Conservation (phyloP, 306 rosid genomes). For the Begonia masoniana region DNA sequence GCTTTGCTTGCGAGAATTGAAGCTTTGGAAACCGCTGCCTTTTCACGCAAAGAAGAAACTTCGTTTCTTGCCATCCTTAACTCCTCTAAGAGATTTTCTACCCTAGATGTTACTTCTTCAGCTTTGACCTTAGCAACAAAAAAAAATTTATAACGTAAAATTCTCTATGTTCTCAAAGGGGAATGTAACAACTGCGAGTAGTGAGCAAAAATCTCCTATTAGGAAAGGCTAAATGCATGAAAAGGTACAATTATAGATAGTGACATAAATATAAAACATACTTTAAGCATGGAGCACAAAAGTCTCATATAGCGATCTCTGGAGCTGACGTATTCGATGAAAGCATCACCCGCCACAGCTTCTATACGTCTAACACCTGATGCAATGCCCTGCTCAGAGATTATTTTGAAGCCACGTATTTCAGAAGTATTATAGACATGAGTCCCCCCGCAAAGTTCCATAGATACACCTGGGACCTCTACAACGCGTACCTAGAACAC, state of each 20-base stretch:
- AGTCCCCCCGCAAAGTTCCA: conserved; percentile 99
- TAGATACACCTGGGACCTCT: conserved; percentile 89
- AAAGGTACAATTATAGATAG: too few relatives aligned
- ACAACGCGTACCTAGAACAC: conserved; percentile 80
- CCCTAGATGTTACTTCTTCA: conserved; percentile 70
- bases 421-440: conserved; percentile 84
- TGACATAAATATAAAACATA: conserved; percentile 18
- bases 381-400: conserved; percentile 92
- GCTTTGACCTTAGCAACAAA: conserved; percentile 64
- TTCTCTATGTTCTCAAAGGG: too few relatives aligned
- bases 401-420: conserved; percentile 85
- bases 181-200: too few relatives aligned
- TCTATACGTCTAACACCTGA: conserved; percentile 92
- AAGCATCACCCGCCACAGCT: conserved; percentile 96
- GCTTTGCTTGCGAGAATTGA: too few relatives aligned
- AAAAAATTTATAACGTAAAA: not conserved
- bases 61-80: conserved; percentile 55
- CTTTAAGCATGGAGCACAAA: conserved; percentile 81
- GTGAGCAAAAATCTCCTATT: too few relatives aligned
- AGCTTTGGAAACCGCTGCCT: not conserved
- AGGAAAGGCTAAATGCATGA: too few relatives aligned
- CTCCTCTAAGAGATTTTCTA: conserved; percentile 39
- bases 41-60: conserved; percentile 18
- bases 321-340: conserved; percentile 65
- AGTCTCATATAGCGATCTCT: conserved; percentile 70